A percentile compares a stretch with the other conserved stretches of the same genome.
phyloP scores from a whole-genome alignment of 2,329 filamentous ascomycete species.

The Penicillium sclerotiorum region DNA sequence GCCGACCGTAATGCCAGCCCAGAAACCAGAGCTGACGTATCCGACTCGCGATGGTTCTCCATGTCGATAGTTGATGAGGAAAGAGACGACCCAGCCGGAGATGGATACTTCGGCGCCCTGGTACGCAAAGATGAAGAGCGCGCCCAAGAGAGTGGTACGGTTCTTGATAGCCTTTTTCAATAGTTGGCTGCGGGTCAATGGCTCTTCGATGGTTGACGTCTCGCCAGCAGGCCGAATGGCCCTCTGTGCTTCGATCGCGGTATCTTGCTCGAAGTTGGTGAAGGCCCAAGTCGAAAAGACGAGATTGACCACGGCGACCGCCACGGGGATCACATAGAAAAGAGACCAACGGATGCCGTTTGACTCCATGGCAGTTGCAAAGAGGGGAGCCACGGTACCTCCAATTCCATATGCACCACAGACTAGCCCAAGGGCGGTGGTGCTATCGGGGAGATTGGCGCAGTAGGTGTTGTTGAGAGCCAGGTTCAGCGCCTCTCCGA shows the following conservation, averaged over 20 bases:
- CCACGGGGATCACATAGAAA: conserved; percentile 71
- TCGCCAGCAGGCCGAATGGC: conserved; percentile 49
- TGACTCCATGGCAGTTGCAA: conserved; percentile 73
- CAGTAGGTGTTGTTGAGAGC: conserved; percentile 61
- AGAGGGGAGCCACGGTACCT: conserved; percentile 66
- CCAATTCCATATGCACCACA: conserved; percentile 59
- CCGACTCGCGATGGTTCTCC: conserved; percentile 72
- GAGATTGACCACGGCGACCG: conserved; percentile 60
- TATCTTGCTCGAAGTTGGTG: conserved; percentile 68
- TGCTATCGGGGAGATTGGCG: conserved; percentile 56
- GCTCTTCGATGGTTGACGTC: conserved; percentile 34
- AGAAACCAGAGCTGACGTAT: conserved; percentile 74
- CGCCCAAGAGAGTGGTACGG: conserved; percentile 69
- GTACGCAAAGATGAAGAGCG: conserved; percentile 82
- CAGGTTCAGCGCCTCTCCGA: conserved; percentile 54
- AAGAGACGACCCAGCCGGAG: conserved; percentile 84
- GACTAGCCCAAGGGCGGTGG: conserved; percentile 48
- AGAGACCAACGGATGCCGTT: conserved; percentile 65
- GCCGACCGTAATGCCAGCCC: conserved; percentile 73
- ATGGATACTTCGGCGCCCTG: conserved; percentile 83
- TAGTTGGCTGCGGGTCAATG: conserved; percentile 31
- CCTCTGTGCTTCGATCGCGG: conserved; percentile 45
- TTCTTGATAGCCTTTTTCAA: conserved; percentile 55
- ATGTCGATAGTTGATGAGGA: conserved; percentile 71
- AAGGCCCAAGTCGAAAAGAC: conserved; percentile 68